These are phyloP conservation scores for Tylopilus cervinicoccineus DNA, from an alignment of 768 basidiomycete genomes.

Conservation along the genomic window DNA sequence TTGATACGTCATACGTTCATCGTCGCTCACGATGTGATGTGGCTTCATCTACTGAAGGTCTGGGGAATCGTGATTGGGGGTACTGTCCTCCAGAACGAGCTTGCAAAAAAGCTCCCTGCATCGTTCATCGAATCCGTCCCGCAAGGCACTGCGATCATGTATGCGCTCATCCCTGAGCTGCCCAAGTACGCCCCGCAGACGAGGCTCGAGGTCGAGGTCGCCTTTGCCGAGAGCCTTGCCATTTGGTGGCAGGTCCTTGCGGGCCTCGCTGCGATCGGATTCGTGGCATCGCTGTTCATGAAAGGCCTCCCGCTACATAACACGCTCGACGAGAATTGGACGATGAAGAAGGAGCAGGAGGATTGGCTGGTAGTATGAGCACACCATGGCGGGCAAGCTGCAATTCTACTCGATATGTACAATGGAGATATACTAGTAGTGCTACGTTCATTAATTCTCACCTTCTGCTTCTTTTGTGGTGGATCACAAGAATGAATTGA, in stretches of 20 bases:
- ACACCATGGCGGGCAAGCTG: no score
- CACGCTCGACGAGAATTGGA: conserved; percentile 3
- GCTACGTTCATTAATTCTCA: no score
- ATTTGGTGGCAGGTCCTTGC: conserved; percentile 41
- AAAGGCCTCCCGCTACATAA: conserved; percentile 1
- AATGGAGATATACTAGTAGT: no score
- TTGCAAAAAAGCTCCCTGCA: conserved; percentile 38
- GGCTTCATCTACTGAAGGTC: conserved; percentile 24
- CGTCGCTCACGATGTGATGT: no score
- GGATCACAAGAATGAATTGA: no score
- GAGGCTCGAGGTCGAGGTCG: conserved; percentile 32
- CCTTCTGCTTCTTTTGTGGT: no score
- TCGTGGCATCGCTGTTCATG: conserved; percentile 10
- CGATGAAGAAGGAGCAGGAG: background rate
- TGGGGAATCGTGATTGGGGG: conserved; percentile 50
- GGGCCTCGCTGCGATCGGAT: conserved; percentile 24
- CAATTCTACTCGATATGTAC: no score
- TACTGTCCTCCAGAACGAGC: conserved; percentile 48
- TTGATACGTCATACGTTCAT: background rate
- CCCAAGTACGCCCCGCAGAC: conserved; percentile 31
- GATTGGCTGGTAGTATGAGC: no score
- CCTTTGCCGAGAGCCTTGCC: conserved; percentile 39
- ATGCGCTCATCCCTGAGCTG: conserved; percentile 44
- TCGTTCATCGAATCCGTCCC: conserved; percentile 35
- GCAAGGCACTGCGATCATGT: conserved; percentile 39